phyloP scores from a whole-genome alignment of 345 rosid species.

The Pistacia integerrima region DNA sequence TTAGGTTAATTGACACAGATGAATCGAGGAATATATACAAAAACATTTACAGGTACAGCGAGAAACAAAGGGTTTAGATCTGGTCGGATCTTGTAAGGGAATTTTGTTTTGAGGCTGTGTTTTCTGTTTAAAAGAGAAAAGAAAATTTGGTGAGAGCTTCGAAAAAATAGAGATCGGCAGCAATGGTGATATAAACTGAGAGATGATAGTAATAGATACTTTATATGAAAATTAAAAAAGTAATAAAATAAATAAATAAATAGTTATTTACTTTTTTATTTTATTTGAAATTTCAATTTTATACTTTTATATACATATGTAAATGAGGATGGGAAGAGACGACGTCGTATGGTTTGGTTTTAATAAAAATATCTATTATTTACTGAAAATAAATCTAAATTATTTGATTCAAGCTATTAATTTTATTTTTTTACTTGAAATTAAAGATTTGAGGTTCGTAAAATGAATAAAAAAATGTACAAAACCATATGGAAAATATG shows the following conservation, averaged over 20 bases:
- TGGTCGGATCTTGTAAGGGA: constrained; percentile 43
- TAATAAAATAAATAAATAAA: not conserved
- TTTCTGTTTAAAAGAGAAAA: not conserved
- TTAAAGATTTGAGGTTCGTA: no score
- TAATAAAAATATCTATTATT: not conserved
- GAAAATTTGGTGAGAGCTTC: not conserved
- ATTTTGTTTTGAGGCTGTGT: constrained; percentile 1
- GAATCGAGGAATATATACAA: constrained; percentile 14
- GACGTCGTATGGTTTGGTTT: not conserved
- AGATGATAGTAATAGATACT: not conserved
- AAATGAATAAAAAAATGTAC: no score
- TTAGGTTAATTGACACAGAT: not conserved
- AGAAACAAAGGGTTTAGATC: constrained; percentile 30
- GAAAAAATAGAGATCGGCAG: constrained; percentile 21
- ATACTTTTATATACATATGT: no score
- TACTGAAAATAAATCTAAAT: no score
- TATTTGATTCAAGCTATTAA: no score
- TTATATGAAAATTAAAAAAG: not conserved
- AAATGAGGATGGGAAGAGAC: not conserved
- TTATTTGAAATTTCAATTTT: not conserved
- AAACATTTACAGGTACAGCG: not conserved
- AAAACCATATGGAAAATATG: no score
- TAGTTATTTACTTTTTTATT: not conserved
- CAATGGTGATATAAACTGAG: constrained; percentile 15
- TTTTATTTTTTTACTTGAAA: no score